Percentiles rank a stretch among this genome's conserved stretches.
Evolutionary conservation across 1,284 basidiomycete genomes (phyloP).

Genomic region (Sphagnurus paluster): DNA sequence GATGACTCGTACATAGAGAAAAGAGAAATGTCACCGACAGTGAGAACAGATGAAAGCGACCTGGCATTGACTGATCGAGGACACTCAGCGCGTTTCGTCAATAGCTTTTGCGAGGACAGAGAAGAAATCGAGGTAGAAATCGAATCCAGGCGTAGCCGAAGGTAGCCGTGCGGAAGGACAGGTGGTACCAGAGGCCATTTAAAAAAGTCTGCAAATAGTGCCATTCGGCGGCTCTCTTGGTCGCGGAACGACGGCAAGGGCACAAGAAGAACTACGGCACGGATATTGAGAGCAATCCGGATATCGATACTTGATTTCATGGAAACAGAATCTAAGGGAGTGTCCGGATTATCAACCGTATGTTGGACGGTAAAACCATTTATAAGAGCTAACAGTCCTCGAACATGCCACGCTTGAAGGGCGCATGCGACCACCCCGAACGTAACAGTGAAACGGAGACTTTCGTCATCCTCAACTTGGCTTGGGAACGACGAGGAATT

Average conservation of each 20-base stretch:
- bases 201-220: slow-evolving; percentile 46
- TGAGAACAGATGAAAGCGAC: slow-evolving; percentile 18
- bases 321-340: slow-evolving; percentile 18
- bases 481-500: slow-evolving; percentile 2
- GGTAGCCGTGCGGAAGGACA: slow-evolving; percentile 45
- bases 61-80: slow-evolving; percentile 8
- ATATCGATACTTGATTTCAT: slow-evolving; percentile 24
- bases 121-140: slow-evolving; percentile 37
- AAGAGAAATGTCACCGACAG: slow-evolving; percentile 51
- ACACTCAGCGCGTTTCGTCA: slow-evolving; percentile 11
- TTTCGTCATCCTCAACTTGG: slow-evolving; percentile 15
- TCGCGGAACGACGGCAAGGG: slow-evolving; percentile 31
- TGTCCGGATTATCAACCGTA: not conserved
- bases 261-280: slow-evolving; percentile 52
- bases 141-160: slow-evolving; percentile 58
- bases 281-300: slow-evolving; percentile 38
- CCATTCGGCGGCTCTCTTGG: not conserved
- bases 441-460: slow-evolving; percentile 37
- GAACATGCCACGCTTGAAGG: slow-evolving; percentile 54
- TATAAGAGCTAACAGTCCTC: slow-evolving; percentile 42
- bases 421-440: slow-evolving; percentile 54
- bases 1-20: slow-evolving; percentile 42
- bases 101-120: slow-evolving; percentile 6
- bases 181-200: slow-evolving; percentile 57
- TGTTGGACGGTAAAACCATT: slow-evolving; percentile 36